Percentiles rank a stretch among this genome's conserved stretches.
Conservation (phyloP, 1,284 basidiomycete species). For the Fistulinella cinereoalba region DNA sequence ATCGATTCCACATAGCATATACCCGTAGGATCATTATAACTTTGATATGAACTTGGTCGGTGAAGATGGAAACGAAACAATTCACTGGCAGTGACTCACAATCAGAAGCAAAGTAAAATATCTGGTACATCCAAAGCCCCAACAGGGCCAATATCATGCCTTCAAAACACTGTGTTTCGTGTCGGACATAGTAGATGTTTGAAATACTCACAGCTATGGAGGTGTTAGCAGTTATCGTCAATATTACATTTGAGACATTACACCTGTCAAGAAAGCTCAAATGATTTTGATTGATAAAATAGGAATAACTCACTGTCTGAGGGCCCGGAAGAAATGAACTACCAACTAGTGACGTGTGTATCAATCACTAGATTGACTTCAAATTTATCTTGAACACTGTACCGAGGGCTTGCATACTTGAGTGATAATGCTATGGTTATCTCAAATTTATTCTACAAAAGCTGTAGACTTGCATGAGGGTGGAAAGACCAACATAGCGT, state of each 20-base stretch:
- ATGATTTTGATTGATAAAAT: background rate
- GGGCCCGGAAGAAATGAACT: background rate
- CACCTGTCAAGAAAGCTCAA: background rate
- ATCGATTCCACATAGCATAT: background rate
- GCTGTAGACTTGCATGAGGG: background rate
- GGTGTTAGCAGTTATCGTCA: too few species aligned
- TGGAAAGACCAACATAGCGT: background rate
- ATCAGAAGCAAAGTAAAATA: too few species aligned
- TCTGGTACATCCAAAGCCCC: too few species aligned
- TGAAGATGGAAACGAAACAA: too few species aligned
- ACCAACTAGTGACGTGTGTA: background rate
- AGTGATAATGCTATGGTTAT: background rate
- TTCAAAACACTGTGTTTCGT: too few species aligned
- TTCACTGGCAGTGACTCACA: too few species aligned
- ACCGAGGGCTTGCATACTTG: background rate
- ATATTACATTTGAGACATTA: too few species aligned
- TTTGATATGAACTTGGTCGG: too few species aligned
- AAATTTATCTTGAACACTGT: background rate
- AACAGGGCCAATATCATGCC: too few species aligned
- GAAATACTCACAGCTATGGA: too few species aligned
- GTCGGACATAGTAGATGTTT: too few species aligned
- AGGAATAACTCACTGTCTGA: background rate
- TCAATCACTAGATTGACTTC: background rate
- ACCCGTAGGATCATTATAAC: background rate
- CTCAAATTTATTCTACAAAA: too few species aligned